phyloP scores from a whole-genome alignment of 257 asterid species.

The Plectranthus barbatus region DNA sequence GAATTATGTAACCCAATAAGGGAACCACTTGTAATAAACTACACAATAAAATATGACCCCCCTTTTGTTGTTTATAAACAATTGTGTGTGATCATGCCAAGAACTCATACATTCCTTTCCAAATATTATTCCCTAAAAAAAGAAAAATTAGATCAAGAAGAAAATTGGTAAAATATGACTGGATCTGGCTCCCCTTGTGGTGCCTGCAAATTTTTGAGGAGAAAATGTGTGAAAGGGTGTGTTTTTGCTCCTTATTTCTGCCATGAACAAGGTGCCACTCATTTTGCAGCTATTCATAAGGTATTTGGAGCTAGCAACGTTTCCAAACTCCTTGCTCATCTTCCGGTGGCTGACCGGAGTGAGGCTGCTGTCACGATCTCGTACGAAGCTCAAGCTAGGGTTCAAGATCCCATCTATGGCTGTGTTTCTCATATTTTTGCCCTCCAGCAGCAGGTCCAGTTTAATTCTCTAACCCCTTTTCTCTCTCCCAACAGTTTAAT shows the following conservation, averaged over 20 bases:
- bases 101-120: background rate
- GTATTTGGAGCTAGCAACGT: slow-evolving; percentile 53
- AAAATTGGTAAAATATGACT: slow-evolving; percentile 30
- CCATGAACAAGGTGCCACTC: slow-evolving; percentile 50
- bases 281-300: slow-evolving; percentile 45
- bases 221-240: slow-evolving; percentile 51
- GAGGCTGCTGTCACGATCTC: slow-evolving; percentile 52
- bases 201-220: slow-evolving; percentile 62
- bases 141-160: background rate
- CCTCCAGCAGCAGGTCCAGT: slow-evolving; percentile 42
- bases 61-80: slow-evolving; percentile 33
- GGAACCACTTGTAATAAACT: slow-evolving; percentile 54
- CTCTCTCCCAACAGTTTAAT: background rate
- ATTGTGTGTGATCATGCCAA: slow-evolving; percentile 15
- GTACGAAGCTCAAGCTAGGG: slow-evolving; percentile 65
- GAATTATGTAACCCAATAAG: slow-evolving; percentile 57
- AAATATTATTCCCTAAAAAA: background rate
- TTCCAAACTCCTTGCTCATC: slow-evolving; percentile 42
- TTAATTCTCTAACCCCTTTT: background rate
- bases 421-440: slow-evolving; percentile 63
- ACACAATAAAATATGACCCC: slow-evolving; percentile 26
- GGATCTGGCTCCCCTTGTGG: slow-evolving; percentile 74
- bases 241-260: slow-evolving; percentile 57
- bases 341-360: slow-evolving; percentile 40
- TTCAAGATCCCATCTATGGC: slow-evolving; percentile 68